Percentiles rank a stretch among this genome's conserved stretches.
Evolutionary conservation across 2,329 filamentous ascomycete genomes (phyloP).

Genomic region (Myrmaecium sp.): DNA sequence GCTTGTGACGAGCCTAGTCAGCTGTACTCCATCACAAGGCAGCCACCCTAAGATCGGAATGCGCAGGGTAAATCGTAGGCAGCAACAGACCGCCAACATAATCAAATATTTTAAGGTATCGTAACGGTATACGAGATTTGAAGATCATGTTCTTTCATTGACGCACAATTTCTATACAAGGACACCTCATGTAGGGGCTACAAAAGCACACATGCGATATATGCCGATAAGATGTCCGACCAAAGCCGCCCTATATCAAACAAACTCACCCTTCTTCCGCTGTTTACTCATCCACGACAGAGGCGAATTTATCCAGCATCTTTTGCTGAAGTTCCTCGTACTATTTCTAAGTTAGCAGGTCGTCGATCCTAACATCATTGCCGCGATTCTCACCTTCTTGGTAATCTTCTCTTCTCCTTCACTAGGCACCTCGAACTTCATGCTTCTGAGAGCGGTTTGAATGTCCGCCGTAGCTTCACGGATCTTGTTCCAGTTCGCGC

Average conservation of each 20-base stretch:
- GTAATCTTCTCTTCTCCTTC: constrained; percentile 65
- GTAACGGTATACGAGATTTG: no score
- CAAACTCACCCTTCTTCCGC: neutral
- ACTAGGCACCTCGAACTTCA: constrained; percentile 91
- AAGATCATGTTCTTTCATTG: no score
- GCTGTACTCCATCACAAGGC: no score
- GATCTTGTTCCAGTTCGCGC: constrained; percentile 83
- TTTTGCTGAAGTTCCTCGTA: constrained; percentile 83
- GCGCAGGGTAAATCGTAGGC: no score
- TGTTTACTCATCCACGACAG: constrained; percentile 78
- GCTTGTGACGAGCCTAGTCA: no score
- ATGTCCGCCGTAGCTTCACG: constrained; percentile 79
- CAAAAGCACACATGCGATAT: no score
- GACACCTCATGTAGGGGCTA: no score
- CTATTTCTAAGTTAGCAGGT: constrained; percentile 33
- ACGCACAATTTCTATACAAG: no score
- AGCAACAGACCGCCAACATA: no score
- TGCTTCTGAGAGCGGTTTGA: constrained; percentile 66
- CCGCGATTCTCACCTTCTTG: constrained; percentile 52
- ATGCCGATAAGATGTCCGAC: no score
- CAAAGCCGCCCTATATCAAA: neutral
- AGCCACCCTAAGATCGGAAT: no score
- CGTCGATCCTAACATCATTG: neutral
- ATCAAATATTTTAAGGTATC: no score
- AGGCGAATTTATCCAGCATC: constrained; percentile 95